These are phyloP conservation scores for Jaltomata sinuosa DNA, from an alignment of 257 asterid species.

Conservation along the genomic window DNA sequence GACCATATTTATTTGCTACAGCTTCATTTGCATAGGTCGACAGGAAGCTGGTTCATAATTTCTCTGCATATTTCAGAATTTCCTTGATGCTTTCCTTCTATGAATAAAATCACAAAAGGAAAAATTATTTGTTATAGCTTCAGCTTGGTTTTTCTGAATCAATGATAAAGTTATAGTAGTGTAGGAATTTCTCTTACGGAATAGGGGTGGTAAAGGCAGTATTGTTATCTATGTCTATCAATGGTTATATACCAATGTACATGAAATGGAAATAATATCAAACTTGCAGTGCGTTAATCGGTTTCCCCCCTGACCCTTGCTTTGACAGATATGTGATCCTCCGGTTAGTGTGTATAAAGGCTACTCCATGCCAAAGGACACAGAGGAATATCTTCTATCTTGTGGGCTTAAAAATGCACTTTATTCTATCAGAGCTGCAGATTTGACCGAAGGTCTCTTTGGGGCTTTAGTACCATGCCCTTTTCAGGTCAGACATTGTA, in stretches of 20 bases:
- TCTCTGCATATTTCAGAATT: background rate
- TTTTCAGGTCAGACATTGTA: slow-evolving; percentile 43
- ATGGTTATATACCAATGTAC: background rate
- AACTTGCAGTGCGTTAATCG: background rate
- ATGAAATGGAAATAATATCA: background rate
- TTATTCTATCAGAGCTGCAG: slow-evolving; percentile 73
- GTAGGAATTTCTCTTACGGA: background rate
- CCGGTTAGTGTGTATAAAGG: slow-evolving; percentile 94
- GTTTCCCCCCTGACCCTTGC: background rate
- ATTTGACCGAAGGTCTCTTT: slow-evolving; percentile 62
- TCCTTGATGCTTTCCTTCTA: background rate
- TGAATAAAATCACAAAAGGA: background rate
- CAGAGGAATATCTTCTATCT: slow-evolving; percentile 74
- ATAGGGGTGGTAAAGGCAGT: background rate
- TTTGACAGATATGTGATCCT: slow-evolving; percentile 72
- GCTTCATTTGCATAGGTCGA: background rate
- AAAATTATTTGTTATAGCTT: background rate
- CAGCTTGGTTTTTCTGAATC: background rate
- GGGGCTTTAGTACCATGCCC: slow-evolving; percentile 74
- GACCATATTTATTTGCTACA: background rate
- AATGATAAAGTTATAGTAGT: background rate
- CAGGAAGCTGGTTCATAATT: background rate
- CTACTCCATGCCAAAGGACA: slow-evolving; percentile 69
- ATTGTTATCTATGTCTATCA: background rate
- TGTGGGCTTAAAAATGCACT: slow-evolving; percentile 88